Evolutionary conservation across 192 early-diverging fungal species (phyloP).

Genomic region (Allomyces macrogynus): DNA sequence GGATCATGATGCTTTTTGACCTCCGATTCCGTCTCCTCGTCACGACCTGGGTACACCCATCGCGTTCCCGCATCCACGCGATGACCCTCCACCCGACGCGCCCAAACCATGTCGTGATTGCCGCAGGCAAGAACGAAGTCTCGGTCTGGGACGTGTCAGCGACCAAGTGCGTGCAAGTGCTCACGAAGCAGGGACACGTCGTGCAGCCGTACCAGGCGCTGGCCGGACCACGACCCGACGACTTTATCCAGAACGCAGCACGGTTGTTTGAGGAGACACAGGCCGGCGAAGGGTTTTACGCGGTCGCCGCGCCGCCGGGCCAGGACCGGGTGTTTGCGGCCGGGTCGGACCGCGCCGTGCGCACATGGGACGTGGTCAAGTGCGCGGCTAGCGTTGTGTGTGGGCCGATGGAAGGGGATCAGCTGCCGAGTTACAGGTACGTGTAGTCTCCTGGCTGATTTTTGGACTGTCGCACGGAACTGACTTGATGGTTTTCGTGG

Average conservation of each 20-base stretch:
- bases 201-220: neutral
- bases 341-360: neutral
- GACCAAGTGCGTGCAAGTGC: conserved; percentile 47
- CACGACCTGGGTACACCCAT: conserved; percentile 56
- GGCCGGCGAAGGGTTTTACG: neutral
- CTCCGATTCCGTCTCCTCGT: conserved; percentile 50
- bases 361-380: neutral
- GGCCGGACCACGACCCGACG: neutral
- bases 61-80: conserved; percentile 32
- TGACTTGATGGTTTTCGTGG: neutral
- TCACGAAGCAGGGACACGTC: conserved; percentile 6
- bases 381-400: neutral
- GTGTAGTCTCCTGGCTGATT: neutral
- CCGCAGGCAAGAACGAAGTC: conserved; percentile 51
- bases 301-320: neutral
- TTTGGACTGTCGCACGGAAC: neutral
- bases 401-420: neutral
- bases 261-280: neutral
- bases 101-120: conserved; percentile 25
- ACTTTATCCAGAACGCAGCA: neutral
- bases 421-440: neutral
- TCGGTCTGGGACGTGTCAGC: conserved; percentile 63
- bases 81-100: conserved; percentile 23
- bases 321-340: neutral
- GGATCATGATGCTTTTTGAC: conserved; percentile 58